Base-by-base conservation (phyloP, 2,329 filamentous ascomycete species). In the Podosphaera leucotricha region DNA sequence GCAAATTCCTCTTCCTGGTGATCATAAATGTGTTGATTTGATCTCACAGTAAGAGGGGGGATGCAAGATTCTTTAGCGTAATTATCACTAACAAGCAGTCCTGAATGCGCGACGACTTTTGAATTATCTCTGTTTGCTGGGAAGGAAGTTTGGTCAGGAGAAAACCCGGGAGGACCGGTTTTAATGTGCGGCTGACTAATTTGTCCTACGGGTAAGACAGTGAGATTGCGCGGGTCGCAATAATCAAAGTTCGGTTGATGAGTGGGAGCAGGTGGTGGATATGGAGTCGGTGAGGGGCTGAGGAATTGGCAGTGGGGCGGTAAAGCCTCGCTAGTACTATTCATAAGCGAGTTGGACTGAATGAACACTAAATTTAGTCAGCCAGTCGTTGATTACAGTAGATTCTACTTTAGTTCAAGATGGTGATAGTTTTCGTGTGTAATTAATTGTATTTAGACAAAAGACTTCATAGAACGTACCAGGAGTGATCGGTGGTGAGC, bases 211-310 rank as follows among this genome's bases (percentile, higher is more conserved):
- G 61, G 55, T 65, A 59, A 63, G 36, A 93, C 82, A 18, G 81
- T 92, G 50, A 94, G 66, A 58, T 92, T 83, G 57, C 86, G 77
- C 28, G 87, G 86, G 58, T 94, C 86, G 62, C 87, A 93, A 60
- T 90, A 92, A 62, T 84, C 78, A 52, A 84, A 70, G 60, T 84
- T 78, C 48, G 57, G 54, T 56, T 84, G 79, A 1, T 75, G 75
- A 39, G 70, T 65, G 58, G 77, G 65, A 45, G 80, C 75, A 54
- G 71, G 67, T 52, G 81, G 75, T 53, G 82, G 76, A 50, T 82
- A 77, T 24, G 83, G 82, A 41, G 82, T 80, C 16, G 85, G 84
- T 26, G 84, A 92, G 18, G 85, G 84, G 28, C 28, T 33, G 4
- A 87, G 39, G 79, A 75, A 51, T 67, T 69, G 44, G 75, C 71